Percentiles rank a stretch among this genome's conserved stretches.
phyloP scores from a whole-genome alignment of 176 grass and related monocot genomes.

The Phragmites australis region DNA sequence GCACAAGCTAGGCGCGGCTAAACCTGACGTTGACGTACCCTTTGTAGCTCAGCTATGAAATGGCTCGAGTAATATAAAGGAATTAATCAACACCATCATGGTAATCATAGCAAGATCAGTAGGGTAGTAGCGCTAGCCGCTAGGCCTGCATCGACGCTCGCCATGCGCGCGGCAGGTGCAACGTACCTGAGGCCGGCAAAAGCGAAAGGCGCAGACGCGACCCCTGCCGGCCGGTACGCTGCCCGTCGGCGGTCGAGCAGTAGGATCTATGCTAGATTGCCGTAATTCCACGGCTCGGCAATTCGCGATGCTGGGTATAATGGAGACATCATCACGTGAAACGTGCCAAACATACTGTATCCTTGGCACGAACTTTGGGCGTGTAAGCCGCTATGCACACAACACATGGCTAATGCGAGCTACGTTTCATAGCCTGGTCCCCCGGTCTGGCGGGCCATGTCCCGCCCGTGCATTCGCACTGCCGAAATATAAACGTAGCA shows the following conservation, averaged over 20 bases:
- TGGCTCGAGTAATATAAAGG: background rate
- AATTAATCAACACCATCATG: background rate
- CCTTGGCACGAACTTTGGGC: conserved; percentile 1
- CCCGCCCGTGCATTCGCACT: background rate
- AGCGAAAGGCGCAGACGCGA: background rate
- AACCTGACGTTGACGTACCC: background rate
- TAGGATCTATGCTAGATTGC: background rate
- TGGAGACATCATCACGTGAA: background rate
- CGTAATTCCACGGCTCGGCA: background rate
- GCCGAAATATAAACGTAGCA: too few species aligned
- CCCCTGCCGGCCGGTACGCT: background rate
- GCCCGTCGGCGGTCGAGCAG: background rate
- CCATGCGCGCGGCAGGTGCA: background rate
- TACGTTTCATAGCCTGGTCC: background rate
- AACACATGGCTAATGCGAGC: too few species aligned
- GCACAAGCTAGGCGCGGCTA: background rate
- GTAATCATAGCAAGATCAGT: background rate
- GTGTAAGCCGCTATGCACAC: too few species aligned
- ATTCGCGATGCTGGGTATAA: background rate
- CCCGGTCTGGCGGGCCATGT: background rate
- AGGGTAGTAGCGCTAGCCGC: too few species aligned
- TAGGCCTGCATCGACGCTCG: background rate
- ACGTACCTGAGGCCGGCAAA: conserved; percentile 8
- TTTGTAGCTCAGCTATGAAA: background rate
- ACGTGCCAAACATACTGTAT: background rate